Base-by-base conservation (phyloP, 345 rosid species). In the Eucalyptus camaldulensis region DNA sequence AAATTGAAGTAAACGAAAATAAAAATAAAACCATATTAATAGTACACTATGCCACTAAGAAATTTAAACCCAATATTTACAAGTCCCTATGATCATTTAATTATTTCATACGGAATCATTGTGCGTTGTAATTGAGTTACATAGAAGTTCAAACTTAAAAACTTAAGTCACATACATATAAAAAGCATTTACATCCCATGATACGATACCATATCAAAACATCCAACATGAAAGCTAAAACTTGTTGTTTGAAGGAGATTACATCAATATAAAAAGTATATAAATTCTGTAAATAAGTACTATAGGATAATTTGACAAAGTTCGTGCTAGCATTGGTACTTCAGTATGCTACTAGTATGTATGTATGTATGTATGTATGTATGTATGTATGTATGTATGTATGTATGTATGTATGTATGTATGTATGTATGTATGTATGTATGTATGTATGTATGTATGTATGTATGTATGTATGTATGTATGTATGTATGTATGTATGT, bases 221-320 rank as follows among this genome's bases (percentile, higher is more conserved):
- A 65, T 7, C 33, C 19, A 65, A n/a, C 0, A 3, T n/a, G 7
- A 65, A 65, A 13, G 9, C 37, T 65, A 29, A 65, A 65, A n/a
- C 10, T 62, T 29, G 37, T 65, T 0, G 0, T 65, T 2, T 4
- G 3, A 29, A n/a, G 3, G 3, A 62, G 19, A n/a, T 31, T 65
- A 65, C 19, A 65, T 65, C 19, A 13, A 29, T 65, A 13, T 65
- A 62, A 62, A 62, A n/a, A 29, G 37, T 62, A 62, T 7, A 62
- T 62, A 29, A 62, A 62, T 14, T 62, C 33, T 1, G 17, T 29
- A 62, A 62, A 62, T 4, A 62, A 62, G 72, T 8, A 7, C 0
- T 29, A 3, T 62, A 14, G 33, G 19, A 65, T n/a, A n/a, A 17
- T 65, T 62, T n/a, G 14, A 65, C 19, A n/a, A 65, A 65, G 72